Evolutionary conservation across 495 filamentous ascomycete genomes (phyloP).

Genomic region (Diplogelasinospora grovesii): DNA sequence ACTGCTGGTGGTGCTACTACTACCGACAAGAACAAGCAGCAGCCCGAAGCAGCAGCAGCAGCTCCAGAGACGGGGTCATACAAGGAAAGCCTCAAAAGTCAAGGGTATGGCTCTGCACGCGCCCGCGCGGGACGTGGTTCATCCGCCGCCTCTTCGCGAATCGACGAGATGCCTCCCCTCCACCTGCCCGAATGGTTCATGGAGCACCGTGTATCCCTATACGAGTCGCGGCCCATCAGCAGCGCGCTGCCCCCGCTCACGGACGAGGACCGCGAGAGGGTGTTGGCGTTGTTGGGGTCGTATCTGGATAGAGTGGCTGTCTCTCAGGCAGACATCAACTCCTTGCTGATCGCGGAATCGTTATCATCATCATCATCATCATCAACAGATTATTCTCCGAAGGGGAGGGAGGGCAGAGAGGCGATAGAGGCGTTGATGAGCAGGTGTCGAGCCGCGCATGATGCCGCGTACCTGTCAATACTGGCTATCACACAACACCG

Average conservation of each 20-base stretch:
- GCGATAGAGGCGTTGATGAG: slow-evolving; percentile 1
- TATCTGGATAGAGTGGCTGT: slow-evolving; percentile 10
- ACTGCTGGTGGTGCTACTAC: no score
- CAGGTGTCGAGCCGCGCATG: slow-evolving; percentile 4
- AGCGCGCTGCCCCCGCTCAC: slow-evolving; percentile 4
- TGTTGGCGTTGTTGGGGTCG: slow-evolving; percentile 6
- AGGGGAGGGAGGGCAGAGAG: background rate
- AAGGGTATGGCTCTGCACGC: slow-evolving; percentile 30
- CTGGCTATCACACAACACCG: slow-evolving; percentile 11
- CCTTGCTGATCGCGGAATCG: no score
- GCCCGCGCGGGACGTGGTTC: no score
- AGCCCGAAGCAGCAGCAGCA: no score
- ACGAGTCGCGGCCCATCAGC: slow-evolving; percentile 17
- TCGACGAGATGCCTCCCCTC: slow-evolving; percentile 36
- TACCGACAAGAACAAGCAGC: no score
- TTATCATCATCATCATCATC: no score
- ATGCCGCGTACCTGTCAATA: slow-evolving; percentile 10
- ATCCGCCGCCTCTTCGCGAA: slow-evolving; percentile 28
- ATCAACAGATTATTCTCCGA: no score
- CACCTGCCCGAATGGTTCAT: slow-evolving; percentile 40
- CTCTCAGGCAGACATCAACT: slow-evolving; percentile 10
- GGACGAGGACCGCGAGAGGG: slow-evolving; percentile 6
- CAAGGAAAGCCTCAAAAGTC: slow-evolving; percentile 13
- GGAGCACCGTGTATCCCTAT: slow-evolving; percentile 20
- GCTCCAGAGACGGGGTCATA: background rate